Base-by-base conservation (phyloP, 2,329 filamentous ascomycete genomes). In the Bipolaris oryzae region DNA sequence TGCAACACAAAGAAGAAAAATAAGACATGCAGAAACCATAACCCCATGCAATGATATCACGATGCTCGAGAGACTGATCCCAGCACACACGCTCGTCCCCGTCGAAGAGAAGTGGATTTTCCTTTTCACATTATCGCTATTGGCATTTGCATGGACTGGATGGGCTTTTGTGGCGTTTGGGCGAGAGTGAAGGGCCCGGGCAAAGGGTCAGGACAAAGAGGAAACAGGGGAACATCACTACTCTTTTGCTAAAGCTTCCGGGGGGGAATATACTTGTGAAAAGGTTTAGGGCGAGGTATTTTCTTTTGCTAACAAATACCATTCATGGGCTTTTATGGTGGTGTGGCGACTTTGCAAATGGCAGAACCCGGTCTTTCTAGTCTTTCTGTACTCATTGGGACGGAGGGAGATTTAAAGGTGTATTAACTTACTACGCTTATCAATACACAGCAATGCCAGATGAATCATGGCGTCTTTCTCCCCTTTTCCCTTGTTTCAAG, bases 131-230 rank as follows among this genome's bases (percentile, higher is more conserved):
- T 16, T 7, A 35, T 33, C 21, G 20, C 44, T n/a, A 23, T 35
- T 23, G 23, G 47, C 38, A 49, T 45, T 49, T 49, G 44, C 43
- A 51, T 52, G 38, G 10, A 11, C 35, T 46, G 23, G 38, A 25
- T 2, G 42, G 37, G 38, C 25, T 16, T 34, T 23, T 20, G 21
- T 42, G 41, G 41, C 41, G 41, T 43, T 47, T 35, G 15, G 44
- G 31, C 28, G 44, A 37, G 33, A 31, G 21, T 3, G 13, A 35
- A 23, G 21, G 21, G 16, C 16, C 3, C 5, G 16, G 7, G 10
- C 20, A 16, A 16, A 10, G 42, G 16, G 25, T 11, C 18, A 35
- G 28, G 31, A 7, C 25, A 25, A 2, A n/a, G 20, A n/a, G 33
- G 21, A n/a, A 39, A 37, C 25, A 34, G 33, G 10, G 13, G 42